These are phyloP conservation scores for Nicotiana rustica DNA, from an alignment of 305 asterid species.

Conservation along the genomic window DNA sequence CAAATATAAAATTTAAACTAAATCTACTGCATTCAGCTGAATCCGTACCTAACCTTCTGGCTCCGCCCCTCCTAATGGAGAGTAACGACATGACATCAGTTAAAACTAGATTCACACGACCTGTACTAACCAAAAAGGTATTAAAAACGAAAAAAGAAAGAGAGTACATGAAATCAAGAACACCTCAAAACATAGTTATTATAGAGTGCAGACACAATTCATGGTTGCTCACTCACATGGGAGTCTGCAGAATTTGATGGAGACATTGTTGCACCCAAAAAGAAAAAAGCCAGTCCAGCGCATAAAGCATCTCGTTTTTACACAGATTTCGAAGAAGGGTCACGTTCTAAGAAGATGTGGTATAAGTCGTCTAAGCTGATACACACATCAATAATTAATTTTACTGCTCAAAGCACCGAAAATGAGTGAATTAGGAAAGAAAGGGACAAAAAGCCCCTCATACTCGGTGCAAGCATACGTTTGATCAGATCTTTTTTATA, in stretches of 20 bases:
- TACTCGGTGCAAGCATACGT: not conserved
- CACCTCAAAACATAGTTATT: not conserved
- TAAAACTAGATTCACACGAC: no score
- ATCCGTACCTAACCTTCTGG: no score
- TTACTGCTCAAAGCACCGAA: not conserved
- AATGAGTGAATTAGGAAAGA: not conserved
- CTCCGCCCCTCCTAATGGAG: no score
- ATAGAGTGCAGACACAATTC: not conserved
- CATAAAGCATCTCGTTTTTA: no score
- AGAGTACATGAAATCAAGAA: not conserved
- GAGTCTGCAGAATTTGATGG: not conserved
- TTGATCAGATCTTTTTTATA: not conserved
- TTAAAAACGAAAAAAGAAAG: not conserved
- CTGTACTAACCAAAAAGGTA: not conserved
- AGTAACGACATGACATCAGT: no score
- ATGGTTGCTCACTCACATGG: slow-evolving; percentile 27
- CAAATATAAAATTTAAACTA: no score
- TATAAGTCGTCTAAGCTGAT: no score
- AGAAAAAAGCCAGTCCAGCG: rapidly evolving
- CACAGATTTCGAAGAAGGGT: no score
- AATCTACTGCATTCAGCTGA: no score
- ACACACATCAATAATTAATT: no score
- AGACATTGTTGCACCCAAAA: slow-evolving; percentile 1
- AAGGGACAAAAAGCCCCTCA: not conserved
- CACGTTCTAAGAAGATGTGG: no score